phyloP scores from a whole-genome alignment of 2,329 filamentous ascomycete species.

The Trichophaea hybrida region DNA sequence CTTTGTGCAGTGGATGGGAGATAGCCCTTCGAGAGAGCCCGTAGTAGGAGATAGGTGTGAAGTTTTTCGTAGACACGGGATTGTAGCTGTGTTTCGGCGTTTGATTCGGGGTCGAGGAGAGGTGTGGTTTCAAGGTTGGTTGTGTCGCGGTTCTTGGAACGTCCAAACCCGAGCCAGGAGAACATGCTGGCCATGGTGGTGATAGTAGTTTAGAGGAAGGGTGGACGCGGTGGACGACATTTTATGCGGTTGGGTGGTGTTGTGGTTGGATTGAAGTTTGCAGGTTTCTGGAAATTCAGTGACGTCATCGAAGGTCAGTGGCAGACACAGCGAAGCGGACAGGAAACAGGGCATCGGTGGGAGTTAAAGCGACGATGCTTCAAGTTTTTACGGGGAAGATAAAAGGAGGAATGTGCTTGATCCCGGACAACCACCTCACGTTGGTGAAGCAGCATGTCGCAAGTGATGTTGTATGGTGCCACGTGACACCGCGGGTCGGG shows the following conservation, averaged over 20 bases:
- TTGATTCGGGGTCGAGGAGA: conserved; percentile 7
- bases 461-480: too few relatives aligned
- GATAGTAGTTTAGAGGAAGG: background rate
- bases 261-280: background rate
- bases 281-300: background rate
- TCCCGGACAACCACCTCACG: too few relatives aligned
- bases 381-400: too few relatives aligned
- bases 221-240: background rate
- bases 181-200: background rate
- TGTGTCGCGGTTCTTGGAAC: background rate
- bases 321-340: background rate
- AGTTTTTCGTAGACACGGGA: conserved; percentile 72
- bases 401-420: too few relatives aligned
- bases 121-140: conserved; percentile 5
- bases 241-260: background rate
- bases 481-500: too few relatives aligned
- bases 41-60: conserved; percentile 81
- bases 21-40: conserved; percentile 66
- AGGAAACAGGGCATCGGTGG: background rate
- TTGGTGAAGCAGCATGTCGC: too few relatives aligned
- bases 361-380: background rate
- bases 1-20: conserved; percentile 84
- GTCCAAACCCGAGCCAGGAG: conserved; percentile 1
- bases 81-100: conserved; percentile 36
- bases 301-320: background rate